Evolutionary conservation across 352 stramenopile genomes (phyloP), one percentile per base, ranked within the genome.

Genomic region (Globisporangium rhizosaccharum): DNA sequence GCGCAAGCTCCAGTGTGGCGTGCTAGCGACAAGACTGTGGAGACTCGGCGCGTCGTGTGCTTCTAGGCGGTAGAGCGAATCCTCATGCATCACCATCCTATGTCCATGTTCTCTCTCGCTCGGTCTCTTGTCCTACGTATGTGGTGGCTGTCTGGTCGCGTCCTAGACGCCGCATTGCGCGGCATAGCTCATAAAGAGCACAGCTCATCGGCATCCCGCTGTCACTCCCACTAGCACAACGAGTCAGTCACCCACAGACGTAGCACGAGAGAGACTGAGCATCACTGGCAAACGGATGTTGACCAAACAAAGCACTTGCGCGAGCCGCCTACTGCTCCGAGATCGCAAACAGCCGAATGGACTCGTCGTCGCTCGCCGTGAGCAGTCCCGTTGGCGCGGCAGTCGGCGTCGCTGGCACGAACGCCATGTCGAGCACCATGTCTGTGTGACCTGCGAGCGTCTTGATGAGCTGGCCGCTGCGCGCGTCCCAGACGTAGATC

Each of bases 401-500:
- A 50, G 68, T 75, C 30, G 79, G 66, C 37, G 76, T 70, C 10
- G 73, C 72, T 2, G 67, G 63, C 42, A 91, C 72, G 46, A 96
- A 90, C 33, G 70, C 72, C 73, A 97, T 90, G 65, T 97, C 92
- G 28, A 97, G 71, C 15, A 97, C 76, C 87, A 97, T 97, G 63
- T 98, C 92, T 18, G 75, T 82, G 71, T 98, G 92, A 33, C 90
- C 89, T 25, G 80, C 86, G 42, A 96, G 73, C 12, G 73, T 75
- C 62, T 79, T 85, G 39, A 95, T 50, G 56, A 85, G 76, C 47
- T 87, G 72, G 41, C 92, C 92, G 52, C 65, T 96, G 37, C 90
- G 84, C 12, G 92, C 88, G 56, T 98, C 92, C 89, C 89, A 97
- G 3, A 90, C 76, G 57, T 96, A 95, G n/a, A 97, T 69, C 18